These are phyloP conservation scores for Aureobasidium sp. DNA, from an alignment of 2,329 filamentous ascomycete genomes.

Conservation along the genomic window DNA sequence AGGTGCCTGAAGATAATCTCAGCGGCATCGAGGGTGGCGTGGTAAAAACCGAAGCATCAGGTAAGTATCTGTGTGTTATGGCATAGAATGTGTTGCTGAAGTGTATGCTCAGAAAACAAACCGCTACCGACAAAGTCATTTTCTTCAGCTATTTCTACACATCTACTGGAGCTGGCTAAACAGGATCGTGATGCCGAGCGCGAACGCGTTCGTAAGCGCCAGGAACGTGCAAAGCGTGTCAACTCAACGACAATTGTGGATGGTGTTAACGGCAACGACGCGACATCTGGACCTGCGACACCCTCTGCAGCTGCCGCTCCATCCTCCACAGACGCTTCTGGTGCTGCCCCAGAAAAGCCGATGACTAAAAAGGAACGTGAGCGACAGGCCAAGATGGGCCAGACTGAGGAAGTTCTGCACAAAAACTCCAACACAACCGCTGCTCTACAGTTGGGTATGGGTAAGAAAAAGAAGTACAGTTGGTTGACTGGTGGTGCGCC, in stretches of 20 bases:
- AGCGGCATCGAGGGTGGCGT: neutral
- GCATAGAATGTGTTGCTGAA: neutral
- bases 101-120: slow-evolving; percentile 33
- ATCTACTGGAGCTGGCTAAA: slow-evolving; percentile 54
- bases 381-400: slow-evolving; percentile 60
- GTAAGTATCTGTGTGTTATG: neutral
- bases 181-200: slow-evolving; percentile 67
- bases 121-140: slow-evolving; percentile 38
- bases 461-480: slow-evolving; percentile 60
- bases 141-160: slow-evolving; percentile 35
- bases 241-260: slow-evolving; percentile 15
- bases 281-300: slow-evolving; percentile 20
- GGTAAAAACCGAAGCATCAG: neutral
- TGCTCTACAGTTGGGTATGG: slow-evolving; percentile 60
- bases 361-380: slow-evolving; percentile 84
- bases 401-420: slow-evolving; percentile 69
- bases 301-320: slow-evolving; percentile 22
- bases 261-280: neutral
- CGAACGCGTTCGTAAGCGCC: slow-evolving; percentile 40
- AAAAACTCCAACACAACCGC: slow-evolving; percentile 77
- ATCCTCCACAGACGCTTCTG: slow-evolving; percentile 27
- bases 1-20: slow-evolving; percentile 2
- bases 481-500: slow-evolving; percentile 60
- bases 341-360: slow-evolving; percentile 53
- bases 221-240: slow-evolving; percentile 28